These are phyloP conservation scores for Leishmania amazonensis DNA, from an alignment of 208 protist genomes.

Conservation along the genomic window DNA sequence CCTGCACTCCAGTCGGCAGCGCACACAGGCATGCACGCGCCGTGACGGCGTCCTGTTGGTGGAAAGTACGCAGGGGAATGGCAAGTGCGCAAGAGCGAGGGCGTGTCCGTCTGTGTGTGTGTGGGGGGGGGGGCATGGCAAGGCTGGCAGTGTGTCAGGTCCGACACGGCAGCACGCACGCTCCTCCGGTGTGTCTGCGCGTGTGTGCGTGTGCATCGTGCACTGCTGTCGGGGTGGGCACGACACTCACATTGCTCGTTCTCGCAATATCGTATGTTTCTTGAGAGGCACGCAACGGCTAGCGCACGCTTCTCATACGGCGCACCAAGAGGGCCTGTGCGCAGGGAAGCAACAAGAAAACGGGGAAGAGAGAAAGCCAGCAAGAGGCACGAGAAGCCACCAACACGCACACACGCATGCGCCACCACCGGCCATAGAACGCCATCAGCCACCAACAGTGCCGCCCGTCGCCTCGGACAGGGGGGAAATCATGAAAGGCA, in stretches of 20 bases:
- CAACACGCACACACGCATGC: not conserved
- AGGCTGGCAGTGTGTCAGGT: not conserved
- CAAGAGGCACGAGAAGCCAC: not conserved
- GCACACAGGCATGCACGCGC: not conserved
- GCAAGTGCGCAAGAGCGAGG: not conserved
- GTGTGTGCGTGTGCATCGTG: not conserved
- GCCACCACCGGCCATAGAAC: not conserved
- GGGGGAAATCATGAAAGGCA: not conserved
- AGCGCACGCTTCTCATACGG: not conserved
- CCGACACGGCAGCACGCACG: not conserved
- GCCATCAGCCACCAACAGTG: not conserved
- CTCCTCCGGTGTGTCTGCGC: not conserved
- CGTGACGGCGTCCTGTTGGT: not conserved
- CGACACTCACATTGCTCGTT: not conserved
- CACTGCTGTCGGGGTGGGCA: not conserved
- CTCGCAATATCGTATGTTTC: not conserved
- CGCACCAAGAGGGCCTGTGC: not conserved
- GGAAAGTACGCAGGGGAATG: not conserved
- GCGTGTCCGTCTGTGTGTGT: not conserved
- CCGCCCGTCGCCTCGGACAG: not conserved
- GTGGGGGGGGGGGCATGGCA: not conserved
- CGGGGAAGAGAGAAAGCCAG: not conserved
- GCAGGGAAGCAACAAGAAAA: not conserved
- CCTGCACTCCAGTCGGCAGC: not conserved
- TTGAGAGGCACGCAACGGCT: not conserved